Evolutionary conservation across 805 yeast species (phyloP).

Genomic region (Lipomyces starkeyi): DNA sequence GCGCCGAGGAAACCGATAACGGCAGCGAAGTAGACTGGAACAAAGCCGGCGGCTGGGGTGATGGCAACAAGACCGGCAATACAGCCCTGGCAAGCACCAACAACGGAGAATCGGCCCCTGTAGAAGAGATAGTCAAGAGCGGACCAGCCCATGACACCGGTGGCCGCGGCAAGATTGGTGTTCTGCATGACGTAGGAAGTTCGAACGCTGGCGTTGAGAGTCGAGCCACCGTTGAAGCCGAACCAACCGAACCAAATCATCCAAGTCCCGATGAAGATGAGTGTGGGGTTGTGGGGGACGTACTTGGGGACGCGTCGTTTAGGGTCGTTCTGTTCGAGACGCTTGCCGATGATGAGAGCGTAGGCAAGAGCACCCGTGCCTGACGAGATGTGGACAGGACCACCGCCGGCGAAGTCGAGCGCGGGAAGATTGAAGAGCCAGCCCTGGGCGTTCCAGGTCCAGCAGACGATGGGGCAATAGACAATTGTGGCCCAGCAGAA

Average conservation of each 20-base stretch:
- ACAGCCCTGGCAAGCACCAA: slow-evolving; percentile 93
- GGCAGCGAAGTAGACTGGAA: slow-evolving; percentile 88
- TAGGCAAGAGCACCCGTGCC: slow-evolving; percentile 96
- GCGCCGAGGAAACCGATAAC: slow-evolving; percentile 71
- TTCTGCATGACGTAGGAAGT: slow-evolving; percentile 93
- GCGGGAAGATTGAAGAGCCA: slow-evolving; percentile 87
- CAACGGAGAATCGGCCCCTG: slow-evolving; percentile 78
- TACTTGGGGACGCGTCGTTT: slow-evolving; percentile 21
- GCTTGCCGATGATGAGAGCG: slow-evolving; percentile 88
- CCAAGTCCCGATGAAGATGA: slow-evolving; percentile 89
- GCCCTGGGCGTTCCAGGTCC: slow-evolving; percentile 97
- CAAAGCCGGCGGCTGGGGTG: slow-evolving; percentile 97
- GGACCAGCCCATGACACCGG: slow-evolving; percentile 95
- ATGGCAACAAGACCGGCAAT: slow-evolving; percentile 93
- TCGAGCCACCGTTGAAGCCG: slow-evolving; percentile 98
- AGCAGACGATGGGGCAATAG: slow-evolving; percentile 93
- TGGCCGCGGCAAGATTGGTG: slow-evolving; percentile 92
- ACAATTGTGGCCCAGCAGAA: slow-evolving; percentile 95
- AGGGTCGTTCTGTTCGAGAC: slow-evolving; percentile 57
- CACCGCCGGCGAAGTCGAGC: slow-evolving; percentile 97
- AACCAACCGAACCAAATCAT: slow-evolving; percentile 99
- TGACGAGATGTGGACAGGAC: slow-evolving; percentile 94
- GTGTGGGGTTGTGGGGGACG: slow-evolving; percentile 84
- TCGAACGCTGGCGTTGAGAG: slow-evolving; percentile 91
- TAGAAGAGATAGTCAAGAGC: slow-evolving; percentile 73